Conservation (phyloP, 139 green algal genomes). For the Desmodesmus armatus region DNA sequence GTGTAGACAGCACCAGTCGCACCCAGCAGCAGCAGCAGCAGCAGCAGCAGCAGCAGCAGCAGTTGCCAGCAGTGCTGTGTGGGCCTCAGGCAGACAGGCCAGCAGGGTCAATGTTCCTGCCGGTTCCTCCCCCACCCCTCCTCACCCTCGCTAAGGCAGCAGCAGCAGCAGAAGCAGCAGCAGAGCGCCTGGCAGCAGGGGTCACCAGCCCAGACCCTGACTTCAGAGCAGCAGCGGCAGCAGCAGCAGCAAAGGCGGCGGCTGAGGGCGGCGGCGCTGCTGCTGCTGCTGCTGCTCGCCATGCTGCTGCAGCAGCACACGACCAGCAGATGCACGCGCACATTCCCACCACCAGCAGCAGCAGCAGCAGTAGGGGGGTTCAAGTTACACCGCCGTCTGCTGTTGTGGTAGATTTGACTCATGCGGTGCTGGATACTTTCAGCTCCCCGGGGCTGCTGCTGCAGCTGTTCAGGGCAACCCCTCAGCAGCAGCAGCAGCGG, state of each 20-base stretch:
- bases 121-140: conserved; percentile 7
- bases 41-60: conserved; percentile 30
- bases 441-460: conserved; percentile 14
- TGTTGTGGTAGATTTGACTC: not conserved
- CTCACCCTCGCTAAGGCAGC: conserved; percentile 20
- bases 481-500: conserved; percentile 5
- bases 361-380: conserved; percentile 4
- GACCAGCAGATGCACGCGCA: conserved; percentile 9
- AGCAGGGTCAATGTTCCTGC: not conserved
- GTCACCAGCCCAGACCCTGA: not conserved
- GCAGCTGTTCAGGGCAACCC: not conserved
- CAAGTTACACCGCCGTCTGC: not conserved
- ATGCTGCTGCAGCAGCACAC: conserved; percentile 5
- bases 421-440: conserved; percentile 27
- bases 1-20: not conserved
- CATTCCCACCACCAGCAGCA: not conserved
- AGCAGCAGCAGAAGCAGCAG: conserved; percentile 27
- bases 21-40: conserved; percentile 31
- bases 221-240: not conserved
- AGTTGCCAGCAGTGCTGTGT: not conserved
- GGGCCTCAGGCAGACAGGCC: not conserved
- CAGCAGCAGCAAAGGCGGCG: not conserved
- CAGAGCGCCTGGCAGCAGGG: not conserved
- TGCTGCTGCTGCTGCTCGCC: not conserved
- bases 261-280: not conserved